Percentiles rank a stretch among this genome's conserved stretches.
These are phyloP conservation scores for Chloris gayana DNA, from an alignment of 176 grass and related monocot species.

Conservation along the genomic window DNA sequence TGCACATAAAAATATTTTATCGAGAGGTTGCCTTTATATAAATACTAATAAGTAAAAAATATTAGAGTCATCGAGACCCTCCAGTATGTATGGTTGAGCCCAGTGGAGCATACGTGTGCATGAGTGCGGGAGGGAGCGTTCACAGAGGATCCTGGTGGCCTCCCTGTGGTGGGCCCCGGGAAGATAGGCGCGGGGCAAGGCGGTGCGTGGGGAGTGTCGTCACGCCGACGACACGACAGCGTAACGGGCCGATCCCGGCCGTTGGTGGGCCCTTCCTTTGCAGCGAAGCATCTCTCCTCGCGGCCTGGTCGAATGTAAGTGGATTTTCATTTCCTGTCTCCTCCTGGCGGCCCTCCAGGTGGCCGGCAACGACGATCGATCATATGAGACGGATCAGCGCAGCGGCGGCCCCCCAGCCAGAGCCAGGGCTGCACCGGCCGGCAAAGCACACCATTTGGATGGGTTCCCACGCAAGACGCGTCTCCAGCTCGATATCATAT, in stretches of 20 bases:
- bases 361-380: neutral
- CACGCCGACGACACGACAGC: constrained; percentile 56
- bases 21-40: no score
- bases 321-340: neutral
- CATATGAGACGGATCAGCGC: no score
- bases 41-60: no score
- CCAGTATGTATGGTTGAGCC: neutral
- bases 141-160: constrained; percentile 32
- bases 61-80: no score
- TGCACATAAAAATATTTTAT: no score
- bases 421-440: neutral
- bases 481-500: no score
- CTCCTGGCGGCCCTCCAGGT: neutral
- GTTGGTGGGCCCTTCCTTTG: neutral
- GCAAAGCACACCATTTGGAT: no score
- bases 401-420: no score
- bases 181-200: neutral
- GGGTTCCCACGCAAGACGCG: no score
- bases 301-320: neutral
- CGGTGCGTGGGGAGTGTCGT: constrained; percentile 53
- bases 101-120: no score
- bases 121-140: neutral
- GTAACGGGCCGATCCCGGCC: neutral
- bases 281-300: neutral
- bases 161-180: neutral